A percentile compares a stretch with the other conserved stretches of the same genome.
Evolutionary conservation across 2,329 filamentous ascomycete genomes (phyloP).

Genomic region (Plectosphaerella sp.): DNA sequence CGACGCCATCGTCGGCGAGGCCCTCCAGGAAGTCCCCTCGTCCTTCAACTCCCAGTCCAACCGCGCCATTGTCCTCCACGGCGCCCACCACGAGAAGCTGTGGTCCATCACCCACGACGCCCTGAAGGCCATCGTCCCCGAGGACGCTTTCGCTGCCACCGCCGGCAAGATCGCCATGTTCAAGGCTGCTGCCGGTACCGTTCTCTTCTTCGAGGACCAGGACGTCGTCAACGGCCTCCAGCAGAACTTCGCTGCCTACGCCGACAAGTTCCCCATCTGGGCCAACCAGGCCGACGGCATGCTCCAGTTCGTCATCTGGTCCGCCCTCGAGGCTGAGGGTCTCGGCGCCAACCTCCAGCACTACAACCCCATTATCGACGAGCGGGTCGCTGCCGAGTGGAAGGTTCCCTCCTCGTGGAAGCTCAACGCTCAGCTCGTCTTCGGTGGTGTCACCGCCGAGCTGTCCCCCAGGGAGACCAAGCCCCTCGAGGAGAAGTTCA

Average conservation of each 20-base stretch:
- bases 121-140: constrained; percentile 65
- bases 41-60: constrained; percentile 89
- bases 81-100: constrained; percentile 79
- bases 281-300: constrained; percentile 74
- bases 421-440: constrained; percentile 79
- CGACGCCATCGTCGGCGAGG: constrained; percentile 59
- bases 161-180: constrained; percentile 47
- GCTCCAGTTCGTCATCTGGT: constrained; percentile 78
- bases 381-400: constrained; percentile 65
- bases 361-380: constrained; percentile 84
- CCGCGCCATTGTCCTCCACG: constrained; percentile 72
- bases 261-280: constrained; percentile 76
- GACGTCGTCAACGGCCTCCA: constrained; percentile 61
- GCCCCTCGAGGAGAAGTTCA: constrained; percentile 62
- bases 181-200: constrained; percentile 70
- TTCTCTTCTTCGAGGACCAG: constrained; percentile 85
- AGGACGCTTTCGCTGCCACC: constrained; percentile 55
- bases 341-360: constrained; percentile 88
- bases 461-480: constrained; percentile 60
- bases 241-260: constrained; percentile 66
- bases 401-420: constrained; percentile 68
- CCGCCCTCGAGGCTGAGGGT: constrained; percentile 76
- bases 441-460: constrained; percentile 59
- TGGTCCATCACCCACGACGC: constrained; percentile 70
- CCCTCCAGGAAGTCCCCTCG: constrained; percentile 66